A percentile compares a stretch with the other conserved stretches of the same genome.
Evolutionary conservation across 2,329 filamentous ascomycete species (phyloP).

Genomic region (Rosellinia necatrix): DNA sequence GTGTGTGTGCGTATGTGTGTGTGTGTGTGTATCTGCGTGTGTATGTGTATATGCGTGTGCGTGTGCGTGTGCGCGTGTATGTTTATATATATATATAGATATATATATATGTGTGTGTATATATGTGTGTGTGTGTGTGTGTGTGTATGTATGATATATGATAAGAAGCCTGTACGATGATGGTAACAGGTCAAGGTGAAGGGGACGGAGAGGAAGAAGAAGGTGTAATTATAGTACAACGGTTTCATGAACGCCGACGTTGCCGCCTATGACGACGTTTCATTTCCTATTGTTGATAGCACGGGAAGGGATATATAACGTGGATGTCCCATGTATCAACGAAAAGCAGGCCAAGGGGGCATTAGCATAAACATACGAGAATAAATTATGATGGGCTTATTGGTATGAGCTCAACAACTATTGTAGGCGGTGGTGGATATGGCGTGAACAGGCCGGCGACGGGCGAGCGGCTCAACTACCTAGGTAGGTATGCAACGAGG

Average conservation of each 20-base stretch:
- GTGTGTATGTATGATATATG: too few relatives aligned
- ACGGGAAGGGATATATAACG: conserved; percentile 3
- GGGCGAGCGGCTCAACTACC: conserved; percentile 17
- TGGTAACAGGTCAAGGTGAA: conserved; percentile 14
- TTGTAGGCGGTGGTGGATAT: conserved; percentile 7
- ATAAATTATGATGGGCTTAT: conserved; percentile 12
- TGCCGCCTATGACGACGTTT: conserved; percentile 16
- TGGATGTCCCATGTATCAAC: conserved; percentile 20
- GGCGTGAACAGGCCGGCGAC: conserved; percentile 1
- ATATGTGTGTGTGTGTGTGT: too few relatives aligned
- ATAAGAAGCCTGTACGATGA: too few relatives aligned
- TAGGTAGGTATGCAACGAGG: too few relatives aligned
- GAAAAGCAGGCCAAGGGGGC: conserved; percentile 8
- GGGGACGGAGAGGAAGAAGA: neutral
- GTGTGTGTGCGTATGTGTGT: too few relatives aligned
- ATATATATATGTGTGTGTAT: too few relatives aligned
- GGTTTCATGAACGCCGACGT: conserved; percentile 9
- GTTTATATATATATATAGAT: too few relatives aligned
- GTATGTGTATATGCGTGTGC: too few relatives aligned
- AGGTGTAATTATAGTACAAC: conserved; percentile 19
- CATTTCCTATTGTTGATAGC: conserved; percentile 11
- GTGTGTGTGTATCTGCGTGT: too few relatives aligned
- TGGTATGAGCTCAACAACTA: conserved; percentile 18
- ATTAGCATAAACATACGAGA: conserved; percentile 24
- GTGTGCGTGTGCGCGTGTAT: too few relatives aligned